Conservation (phyloP, 2,329 filamentous ascomycete species). For the Fusarium dlaminii region DNA sequence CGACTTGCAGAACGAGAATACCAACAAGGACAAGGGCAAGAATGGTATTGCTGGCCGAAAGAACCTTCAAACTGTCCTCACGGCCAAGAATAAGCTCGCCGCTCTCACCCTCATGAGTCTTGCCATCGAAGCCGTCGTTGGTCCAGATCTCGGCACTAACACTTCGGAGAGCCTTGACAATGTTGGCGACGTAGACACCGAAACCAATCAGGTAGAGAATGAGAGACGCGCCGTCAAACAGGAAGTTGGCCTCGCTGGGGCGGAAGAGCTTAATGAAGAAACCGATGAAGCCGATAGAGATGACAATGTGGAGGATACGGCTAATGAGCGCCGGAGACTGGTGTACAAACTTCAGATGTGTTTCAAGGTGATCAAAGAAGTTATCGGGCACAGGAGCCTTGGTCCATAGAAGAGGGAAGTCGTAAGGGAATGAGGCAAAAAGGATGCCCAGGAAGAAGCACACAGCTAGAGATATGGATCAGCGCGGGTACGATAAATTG, state of each 20-base stretch:
- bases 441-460: constrained; percentile 99
- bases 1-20: constrained; percentile 90
- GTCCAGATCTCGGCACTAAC: constrained; percentile 76
- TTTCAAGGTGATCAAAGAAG: constrained; percentile 88
- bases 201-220: constrained; percentile 87
- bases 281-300: constrained; percentile 85
- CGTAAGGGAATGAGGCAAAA: constrained; percentile 96
- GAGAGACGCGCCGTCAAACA: constrained; percentile 88
- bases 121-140: constrained; percentile 51
- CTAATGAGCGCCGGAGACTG: constrained; percentile 90
- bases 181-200: constrained; percentile 94
- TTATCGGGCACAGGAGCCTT: constrained; percentile 68
- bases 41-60: constrained; percentile 96
- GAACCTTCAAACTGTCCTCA: constrained; percentile 89
- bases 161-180: constrained; percentile 90
- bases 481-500: constrained; percentile 6
- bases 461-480: constrained; percentile 64
- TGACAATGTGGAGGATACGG: constrained; percentile 93
- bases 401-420: constrained; percentile 88
- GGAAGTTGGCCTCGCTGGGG: constrained; percentile 91
- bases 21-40: constrained; percentile 91
- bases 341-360: constrained; percentile 90
- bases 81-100: constrained; percentile 77
- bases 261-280: constrained; percentile 96
- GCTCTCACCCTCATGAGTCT: constrained; percentile 52